Conservation (phyloP, 2,329 filamentous ascomycete species). For the Penicillium palitans region DNA sequence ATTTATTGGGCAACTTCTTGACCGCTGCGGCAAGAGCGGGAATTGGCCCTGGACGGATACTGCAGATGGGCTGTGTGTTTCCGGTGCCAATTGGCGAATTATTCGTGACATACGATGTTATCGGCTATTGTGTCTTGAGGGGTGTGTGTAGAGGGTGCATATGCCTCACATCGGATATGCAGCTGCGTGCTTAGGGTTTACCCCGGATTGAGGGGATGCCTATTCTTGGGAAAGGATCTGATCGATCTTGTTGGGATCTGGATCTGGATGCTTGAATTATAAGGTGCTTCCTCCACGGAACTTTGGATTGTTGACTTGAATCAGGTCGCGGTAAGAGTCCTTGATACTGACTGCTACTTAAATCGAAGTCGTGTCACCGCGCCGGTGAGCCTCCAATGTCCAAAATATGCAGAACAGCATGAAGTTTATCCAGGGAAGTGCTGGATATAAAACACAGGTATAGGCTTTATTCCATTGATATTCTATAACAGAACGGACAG, state of each 20-base stretch:
- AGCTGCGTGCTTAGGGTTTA: neutral
- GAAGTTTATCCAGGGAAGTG: neutral
- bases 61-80: neutral
- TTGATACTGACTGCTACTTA: neutral
- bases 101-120: neutral
- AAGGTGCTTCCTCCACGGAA: neutral
- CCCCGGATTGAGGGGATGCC: neutral
- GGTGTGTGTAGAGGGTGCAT: neutral
- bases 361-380: neutral
- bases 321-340: neutral
- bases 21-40: constrained; percentile 3
- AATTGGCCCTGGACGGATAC: neutral
- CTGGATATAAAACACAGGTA: neutral
- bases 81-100: too few species aligned
- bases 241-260: too few species aligned
- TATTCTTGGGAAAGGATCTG: neutral
- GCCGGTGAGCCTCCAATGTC: too few species aligned
- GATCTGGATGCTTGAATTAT: neutral
- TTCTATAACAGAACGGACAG: too few species aligned
- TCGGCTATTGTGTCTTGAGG: neutral
- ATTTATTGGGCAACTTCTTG: constrained; percentile 7
- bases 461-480: neutral
- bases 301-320: neutral
- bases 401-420: too few species aligned
- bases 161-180: constrained; percentile 1